Conservation (phyloP, 257 asterid species). For the Primulina tabacum region DNA sequence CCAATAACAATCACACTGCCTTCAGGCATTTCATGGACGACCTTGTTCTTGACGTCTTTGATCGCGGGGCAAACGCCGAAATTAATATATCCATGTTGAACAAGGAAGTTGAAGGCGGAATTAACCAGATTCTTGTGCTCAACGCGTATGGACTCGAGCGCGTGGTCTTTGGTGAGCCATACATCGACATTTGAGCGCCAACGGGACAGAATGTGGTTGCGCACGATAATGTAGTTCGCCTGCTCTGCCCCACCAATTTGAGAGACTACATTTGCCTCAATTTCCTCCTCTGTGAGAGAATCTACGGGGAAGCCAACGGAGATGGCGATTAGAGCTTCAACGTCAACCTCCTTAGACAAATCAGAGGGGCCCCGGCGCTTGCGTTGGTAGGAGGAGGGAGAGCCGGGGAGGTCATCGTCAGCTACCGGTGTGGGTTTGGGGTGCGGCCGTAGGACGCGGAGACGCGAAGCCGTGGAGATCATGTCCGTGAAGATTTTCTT, state of each 20-base stretch:
- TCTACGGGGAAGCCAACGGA: conserved; percentile 97
- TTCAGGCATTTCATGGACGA: conserved; percentile 37
- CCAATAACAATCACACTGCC: conserved; percentile 78
- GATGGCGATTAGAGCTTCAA: conserved; percentile 85
- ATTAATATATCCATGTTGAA: conserved; percentile 87
- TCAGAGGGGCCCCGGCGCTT: conserved; percentile 51
- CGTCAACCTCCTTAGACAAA: conserved; percentile 78
- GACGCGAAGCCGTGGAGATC: conserved; percentile 70
- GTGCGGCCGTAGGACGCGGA: conserved; percentile 79
- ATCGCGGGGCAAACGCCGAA: conserved; percentile 80
- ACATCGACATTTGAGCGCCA: conserved; percentile 82
- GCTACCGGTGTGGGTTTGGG: conserved; percentile 54
- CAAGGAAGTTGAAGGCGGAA: conserved; percentile 68
- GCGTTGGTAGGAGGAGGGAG: conserved; percentile 49
- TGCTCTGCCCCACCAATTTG: conserved; percentile 80
- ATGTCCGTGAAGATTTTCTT: conserved; percentile 83
- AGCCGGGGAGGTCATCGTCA: conserved; percentile 42
- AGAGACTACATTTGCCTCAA: conserved; percentile 88
- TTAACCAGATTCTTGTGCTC: conserved; percentile 84
- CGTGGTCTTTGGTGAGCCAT: conserved; percentile 94
- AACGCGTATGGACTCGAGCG: conserved; percentile 82
- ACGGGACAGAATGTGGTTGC: conserved; percentile 84
- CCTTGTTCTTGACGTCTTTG: conserved; percentile 54
- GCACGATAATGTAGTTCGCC: conserved; percentile 84
- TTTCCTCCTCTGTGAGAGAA: conserved; percentile 90